Conservation (phyloP, 768 basidiomycete genomes). For the Gloeopeniophorella convolvens region DNA sequence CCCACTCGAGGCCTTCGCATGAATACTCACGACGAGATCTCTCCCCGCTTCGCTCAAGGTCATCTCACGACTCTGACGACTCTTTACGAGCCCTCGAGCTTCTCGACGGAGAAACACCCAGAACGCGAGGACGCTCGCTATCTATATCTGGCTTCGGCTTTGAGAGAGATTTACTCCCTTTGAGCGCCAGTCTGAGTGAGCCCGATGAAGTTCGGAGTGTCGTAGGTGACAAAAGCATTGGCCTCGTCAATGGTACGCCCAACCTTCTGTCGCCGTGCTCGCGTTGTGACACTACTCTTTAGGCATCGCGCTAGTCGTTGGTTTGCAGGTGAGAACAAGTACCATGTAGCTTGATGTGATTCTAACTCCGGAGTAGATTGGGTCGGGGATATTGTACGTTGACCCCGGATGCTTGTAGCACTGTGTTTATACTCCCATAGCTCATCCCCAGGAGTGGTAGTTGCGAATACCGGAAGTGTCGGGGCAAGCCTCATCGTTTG, state of each 20-base stretch:
- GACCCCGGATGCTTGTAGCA: neutral
- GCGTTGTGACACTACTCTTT: neutral
- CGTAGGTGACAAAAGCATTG: constrained; percentile 62
- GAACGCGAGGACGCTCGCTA: constrained; percentile 38
- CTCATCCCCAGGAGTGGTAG: constrained; percentile 88
- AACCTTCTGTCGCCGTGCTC: neutral
- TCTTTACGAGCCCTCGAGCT: constrained; percentile 78
- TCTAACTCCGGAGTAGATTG: constrained; percentile 46
- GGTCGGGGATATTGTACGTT: constrained; percentile 88
- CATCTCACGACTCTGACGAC: constrained; percentile 58
- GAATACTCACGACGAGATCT: constrained; percentile 1
- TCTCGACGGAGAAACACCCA: constrained; percentile 48
- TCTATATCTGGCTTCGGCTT: constrained; percentile 77
- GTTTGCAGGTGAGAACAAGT: constrained; percentile 53
- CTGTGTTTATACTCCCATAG: constrained; percentile 32
- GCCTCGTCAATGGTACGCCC: constrained; percentile 61
- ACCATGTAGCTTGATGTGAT: neutral
- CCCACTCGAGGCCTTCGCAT: constrained; percentile 2
- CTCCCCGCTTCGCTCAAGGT: constrained; percentile 28
- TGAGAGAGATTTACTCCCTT: constrained; percentile 67
- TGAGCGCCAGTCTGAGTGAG: constrained; percentile 72
- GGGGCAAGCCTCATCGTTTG: constrained; percentile 87
- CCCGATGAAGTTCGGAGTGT: constrained; percentile 45
- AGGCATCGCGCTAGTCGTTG: constrained; percentile 86
- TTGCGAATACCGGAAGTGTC: constrained; percentile 82